Base-by-base conservation (phyloP, 129 eudicot species). In the Rutidosis leptorrhynchoides region DNA sequence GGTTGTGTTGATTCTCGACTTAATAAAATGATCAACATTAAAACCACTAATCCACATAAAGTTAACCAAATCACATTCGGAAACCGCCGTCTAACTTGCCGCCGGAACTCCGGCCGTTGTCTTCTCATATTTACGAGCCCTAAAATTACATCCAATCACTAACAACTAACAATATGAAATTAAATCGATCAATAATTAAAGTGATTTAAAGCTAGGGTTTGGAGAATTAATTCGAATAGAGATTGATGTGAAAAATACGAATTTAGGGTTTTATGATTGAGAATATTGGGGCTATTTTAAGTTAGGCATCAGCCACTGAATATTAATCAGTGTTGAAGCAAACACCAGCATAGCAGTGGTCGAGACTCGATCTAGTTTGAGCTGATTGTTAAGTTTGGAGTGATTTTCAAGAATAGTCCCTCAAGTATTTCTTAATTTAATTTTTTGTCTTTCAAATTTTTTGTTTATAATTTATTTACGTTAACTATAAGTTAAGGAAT, bases 21-120 rank as follows among this genome's bases (percentile, higher is more conserved):
- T 2, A 87, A 70, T 53, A 90, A 81, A 56, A 87, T 84, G 71
- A 90, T 80, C 54, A 87, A 69, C 27, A 90, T 67, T 81, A 90
- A 52, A 67, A 87, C 73, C 46, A 74, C 57, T 26, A 90, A 79
- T 58, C 95, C 97, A 70, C 79, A 90, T 62, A 84, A 67, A 11
- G 84, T 83, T 65, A 90, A 58, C 90, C 89, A 90, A 40, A 87
- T 78, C 23, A 83, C 83, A 58, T 81, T 87, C 48, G 97, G 85
- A 57, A 82, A 69, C 43, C 90, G 80, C 81, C 93, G 87, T 73
- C 90, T 65, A 60, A 58, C 78, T 0, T 82, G 93, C 46, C 97
- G 87, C 63, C 95, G 82, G 33, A 84, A 87, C 67, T 87, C 94
- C 49, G 84, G 70, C 17, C 90, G 78, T 67, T 84, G 83, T 21